Evolutionary conservation across 371 early-diverging fungal genomes (phyloP).

Genomic region (Basidiobolus meristosporus): DNA sequence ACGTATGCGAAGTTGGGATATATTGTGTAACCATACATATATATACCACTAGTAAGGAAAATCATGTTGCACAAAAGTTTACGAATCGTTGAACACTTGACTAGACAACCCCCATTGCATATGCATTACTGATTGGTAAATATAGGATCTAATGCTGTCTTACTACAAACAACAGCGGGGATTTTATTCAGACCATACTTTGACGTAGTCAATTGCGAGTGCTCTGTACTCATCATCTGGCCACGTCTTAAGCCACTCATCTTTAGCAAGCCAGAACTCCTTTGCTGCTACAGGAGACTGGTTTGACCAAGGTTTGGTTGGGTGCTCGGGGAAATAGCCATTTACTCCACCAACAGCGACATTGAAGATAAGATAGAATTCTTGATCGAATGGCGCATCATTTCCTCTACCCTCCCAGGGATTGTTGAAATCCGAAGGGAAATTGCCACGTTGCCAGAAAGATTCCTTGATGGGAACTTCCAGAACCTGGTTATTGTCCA

Average conservation of each 20-base stretch:
- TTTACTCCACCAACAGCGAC: conserved; percentile 46
- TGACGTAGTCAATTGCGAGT: conserved; percentile 32
- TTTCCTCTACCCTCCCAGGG: conserved; percentile 26
- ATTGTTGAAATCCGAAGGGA: conserved; percentile 19
- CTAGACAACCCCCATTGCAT: too few species aligned
- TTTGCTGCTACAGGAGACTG: conserved; percentile 18
- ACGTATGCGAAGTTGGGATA: too few species aligned
- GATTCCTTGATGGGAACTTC: conserved; percentile 25
- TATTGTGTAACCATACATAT: too few species aligned
- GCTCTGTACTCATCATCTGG: conserved; percentile 18
- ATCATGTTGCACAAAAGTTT: too few species aligned
- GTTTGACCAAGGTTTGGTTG: conserved; percentile 30
- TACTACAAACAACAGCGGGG: too few species aligned
- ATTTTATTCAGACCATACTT: conserved; percentile 14
- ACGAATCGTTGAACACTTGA: too few species aligned
- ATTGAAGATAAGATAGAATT: conserved; percentile 39
- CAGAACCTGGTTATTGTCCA: conserved; percentile 29
- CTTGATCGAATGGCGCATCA: conserved; percentile 41
- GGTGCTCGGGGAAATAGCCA: conserved; percentile 35
- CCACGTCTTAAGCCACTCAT: conserved; percentile 32
- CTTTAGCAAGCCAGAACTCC: conserved; percentile 19
- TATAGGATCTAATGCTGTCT: too few species aligned
- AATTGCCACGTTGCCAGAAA: conserved; percentile 20
- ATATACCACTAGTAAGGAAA: too few species aligned
- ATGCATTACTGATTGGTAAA: too few species aligned